Conservation (phyloP, 768 basidiomycete species). For the Heimioporus sp. region DNA sequence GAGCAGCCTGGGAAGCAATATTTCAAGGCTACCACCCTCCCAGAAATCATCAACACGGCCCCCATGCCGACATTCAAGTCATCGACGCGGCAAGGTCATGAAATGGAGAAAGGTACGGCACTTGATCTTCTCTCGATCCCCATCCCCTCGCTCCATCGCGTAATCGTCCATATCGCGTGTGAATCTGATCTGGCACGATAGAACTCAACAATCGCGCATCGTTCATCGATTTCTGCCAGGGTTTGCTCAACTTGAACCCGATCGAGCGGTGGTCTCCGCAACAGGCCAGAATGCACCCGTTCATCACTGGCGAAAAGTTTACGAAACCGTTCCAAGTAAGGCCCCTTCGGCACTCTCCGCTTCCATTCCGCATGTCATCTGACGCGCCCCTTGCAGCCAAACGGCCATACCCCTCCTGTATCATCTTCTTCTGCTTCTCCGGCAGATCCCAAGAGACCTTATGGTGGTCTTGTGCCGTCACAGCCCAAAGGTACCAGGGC, state of each 20-base stretch:
- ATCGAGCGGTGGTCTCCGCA: slow-evolving; percentile 96
- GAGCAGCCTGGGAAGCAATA: slow-evolving; percentile 99
- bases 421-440: slow-evolving; percentile 31
- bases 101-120: slow-evolving; percentile 83
- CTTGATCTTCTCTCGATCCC: not conserved
- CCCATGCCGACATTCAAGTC: slow-evolving; percentile 89
- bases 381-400: slow-evolving; percentile 42
- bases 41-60: slow-evolving; percentile 94
- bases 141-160: not conserved
- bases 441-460: slow-evolving; percentile 80
- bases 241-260: slow-evolving; percentile 91
- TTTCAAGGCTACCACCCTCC: slow-evolving; percentile 90
- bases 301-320: slow-evolving; percentile 97
- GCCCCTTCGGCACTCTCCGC: not conserved
- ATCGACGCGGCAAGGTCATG: slow-evolving; percentile 64
- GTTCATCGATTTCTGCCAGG: slow-evolving; percentile 97
- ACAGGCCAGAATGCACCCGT: slow-evolving; percentile 93
- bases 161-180: slow-evolving; percentile 6
- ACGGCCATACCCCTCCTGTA: slow-evolving; percentile 37
- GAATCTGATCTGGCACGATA: slow-evolving; percentile 33
- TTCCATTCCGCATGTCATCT: slow-evolving; percentile 5
- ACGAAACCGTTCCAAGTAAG: slow-evolving; percentile 81
- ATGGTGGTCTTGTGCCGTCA: slow-evolving; percentile 90
- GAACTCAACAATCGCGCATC: slow-evolving; percentile 92
- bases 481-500: slow-evolving; percentile 83